Conservation (phyloP, 805 yeast genomes). For the Yarrowia sp. region DNA sequence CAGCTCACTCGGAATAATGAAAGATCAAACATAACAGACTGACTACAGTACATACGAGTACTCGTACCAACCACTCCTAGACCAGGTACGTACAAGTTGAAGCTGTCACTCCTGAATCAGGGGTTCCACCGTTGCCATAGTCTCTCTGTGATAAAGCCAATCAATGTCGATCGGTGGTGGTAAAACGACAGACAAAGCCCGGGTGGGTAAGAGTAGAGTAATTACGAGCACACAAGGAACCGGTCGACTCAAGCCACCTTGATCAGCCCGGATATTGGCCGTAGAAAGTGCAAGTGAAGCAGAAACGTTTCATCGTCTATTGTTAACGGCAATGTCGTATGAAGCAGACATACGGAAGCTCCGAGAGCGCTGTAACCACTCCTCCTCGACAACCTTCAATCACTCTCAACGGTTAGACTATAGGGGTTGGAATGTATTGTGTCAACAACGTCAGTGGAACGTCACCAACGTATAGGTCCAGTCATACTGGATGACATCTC, state of each 20-base stretch:
- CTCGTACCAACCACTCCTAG: too few species aligned
- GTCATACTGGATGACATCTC: not conserved
- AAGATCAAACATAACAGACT: too few species aligned
- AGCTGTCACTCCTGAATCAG: slow-evolving; percentile 3
- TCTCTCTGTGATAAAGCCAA: not conserved
- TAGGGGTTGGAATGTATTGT: slow-evolving; percentile 22
- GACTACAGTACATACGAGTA: too few species aligned
- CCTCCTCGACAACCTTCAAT: too few species aligned
- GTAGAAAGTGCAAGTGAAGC: not conserved
- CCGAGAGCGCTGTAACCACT: too few species aligned
- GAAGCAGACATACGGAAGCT: too few species aligned
- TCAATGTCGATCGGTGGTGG: slow-evolving; percentile 1
- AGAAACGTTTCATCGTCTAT: too few species aligned
- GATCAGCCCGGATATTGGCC: not conserved
- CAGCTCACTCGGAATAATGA: too few species aligned
- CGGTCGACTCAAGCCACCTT: not conserved
- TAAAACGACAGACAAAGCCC: slow-evolving; percentile 11
- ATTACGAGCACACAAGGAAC: too few species aligned
- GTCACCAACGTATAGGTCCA: not conserved
- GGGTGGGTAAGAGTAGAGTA: not conserved
- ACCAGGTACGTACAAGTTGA: too few species aligned
- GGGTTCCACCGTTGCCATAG: slow-evolving; percentile 1
- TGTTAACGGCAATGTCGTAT: too few species aligned
- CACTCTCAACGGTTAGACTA: not conserved
- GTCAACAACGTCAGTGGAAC: not conserved